phyloP scores from a whole-genome alignment of 129 eudicot genomes.

The Arctium minus region DNA sequence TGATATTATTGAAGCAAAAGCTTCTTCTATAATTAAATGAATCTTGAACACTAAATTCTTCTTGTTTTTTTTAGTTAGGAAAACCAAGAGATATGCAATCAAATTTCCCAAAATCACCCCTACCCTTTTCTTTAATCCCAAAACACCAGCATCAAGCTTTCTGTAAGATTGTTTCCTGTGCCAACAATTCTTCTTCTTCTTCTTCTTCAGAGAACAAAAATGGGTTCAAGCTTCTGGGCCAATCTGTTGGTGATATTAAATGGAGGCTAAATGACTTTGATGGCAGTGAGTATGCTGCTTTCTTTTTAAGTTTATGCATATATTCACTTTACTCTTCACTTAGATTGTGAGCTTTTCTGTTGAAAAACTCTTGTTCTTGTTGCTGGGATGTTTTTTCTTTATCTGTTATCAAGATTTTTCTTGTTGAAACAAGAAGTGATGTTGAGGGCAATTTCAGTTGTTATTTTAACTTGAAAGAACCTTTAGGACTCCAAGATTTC shows the following conservation, averaged over 20 bases:
- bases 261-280: slow-evolving; percentile 67
- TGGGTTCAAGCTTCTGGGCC: slow-evolving; percentile 52
- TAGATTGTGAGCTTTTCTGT: neutral
- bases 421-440: slow-evolving; percentile 10
- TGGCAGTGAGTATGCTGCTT: slow-evolving; percentile 49
- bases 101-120: slow-evolving; percentile 31
- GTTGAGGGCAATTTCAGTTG: neutral
- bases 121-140: slow-evolving; percentile 37
- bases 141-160: slow-evolving; percentile 34
- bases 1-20: neutral
- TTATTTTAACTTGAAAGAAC: neutral
- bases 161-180: slow-evolving; percentile 51
- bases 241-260: slow-evolving; percentile 42
- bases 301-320: neutral
- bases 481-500: slow-evolving; percentile 8
- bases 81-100: slow-evolving; percentile 39
- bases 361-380: neutral
- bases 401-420: slow-evolving; percentile 1
- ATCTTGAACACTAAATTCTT: slow-evolving; percentile 27
- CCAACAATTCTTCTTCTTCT: slow-evolving; percentile 44
- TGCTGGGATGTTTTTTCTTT: neutral
- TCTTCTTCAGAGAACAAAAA: slow-evolving; percentile 47
- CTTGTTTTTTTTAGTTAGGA: neutral
- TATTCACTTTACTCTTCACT: neutral
- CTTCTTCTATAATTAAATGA: neutral